Evolutionary conservation across 1,139 yeast species (phyloP), one percentile per base, ranked within the genome.

Genomic region (Zygoascus sp.): DNA sequence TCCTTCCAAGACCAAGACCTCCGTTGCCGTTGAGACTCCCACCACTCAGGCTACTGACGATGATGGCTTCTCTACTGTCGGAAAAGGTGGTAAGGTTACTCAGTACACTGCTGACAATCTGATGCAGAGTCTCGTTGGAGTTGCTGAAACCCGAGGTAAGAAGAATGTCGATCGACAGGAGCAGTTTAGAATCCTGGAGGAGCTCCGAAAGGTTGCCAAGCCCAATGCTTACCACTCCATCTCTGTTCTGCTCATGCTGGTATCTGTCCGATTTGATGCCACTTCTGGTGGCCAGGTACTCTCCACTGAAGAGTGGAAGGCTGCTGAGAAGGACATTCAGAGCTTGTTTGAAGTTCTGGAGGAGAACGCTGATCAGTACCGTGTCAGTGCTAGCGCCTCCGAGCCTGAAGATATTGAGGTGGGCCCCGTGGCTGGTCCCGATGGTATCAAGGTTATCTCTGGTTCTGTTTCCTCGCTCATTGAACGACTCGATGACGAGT

Each of bases 401-500:
- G 74, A 81, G 50, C 81, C 86, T 47, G 97, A 90, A 64, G 95
- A 84, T 59, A 70, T 88, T 52, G 96, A 88, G 51, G 55, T 51
- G 16, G 73, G 72, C 21, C 74, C 74, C 10, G 87, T 81, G 62
- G 94, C 97, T 49, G 75, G 75, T 54, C 75, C 83, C 23, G 79
- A 83, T 57, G 97, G 96, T 50, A 73, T 84, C 52, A 79, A 78
- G 63, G 81, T 79, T 57, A 77, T 94, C 50, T 76, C 83, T 54
- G 98, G 98, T 40, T 86, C 96, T 34, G 73, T 92, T 47, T 79
- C 87, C 44, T 82, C 97, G 13, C 78, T 85, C 53, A 85, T 90
- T 53, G 98, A 92, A 71, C 81, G 97, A 68, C 77, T 94, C 57
- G 97, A 90, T 65, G 97, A 92, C 62, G 99, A 94, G 71, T 83